phyloP scores from a whole-genome alignment of 164 flowering plant species.

The Tetracentron sinense region DNA sequence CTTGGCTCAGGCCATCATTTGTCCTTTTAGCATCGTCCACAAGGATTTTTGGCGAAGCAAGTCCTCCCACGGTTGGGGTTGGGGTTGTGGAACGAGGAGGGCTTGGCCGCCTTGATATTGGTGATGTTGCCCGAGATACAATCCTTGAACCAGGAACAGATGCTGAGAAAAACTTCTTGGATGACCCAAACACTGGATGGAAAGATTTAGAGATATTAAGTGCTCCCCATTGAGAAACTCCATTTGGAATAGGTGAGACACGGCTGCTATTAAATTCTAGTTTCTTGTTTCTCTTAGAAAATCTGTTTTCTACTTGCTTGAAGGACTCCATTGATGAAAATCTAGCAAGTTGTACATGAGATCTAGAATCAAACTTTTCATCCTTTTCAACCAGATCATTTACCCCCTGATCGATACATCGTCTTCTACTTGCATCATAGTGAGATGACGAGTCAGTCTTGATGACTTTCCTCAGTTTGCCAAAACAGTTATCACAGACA shows the following conservation, averaged over 20 bases:
- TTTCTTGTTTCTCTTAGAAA: conserved; percentile 80
- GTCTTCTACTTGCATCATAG: conserved; percentile 63
- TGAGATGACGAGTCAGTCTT: conserved; percentile 72
- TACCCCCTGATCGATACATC: conserved; percentile 48
- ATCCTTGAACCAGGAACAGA: conserved; percentile 99
- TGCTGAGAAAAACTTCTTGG: conserved; percentile 94
- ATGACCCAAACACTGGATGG: conserved; percentile 91
- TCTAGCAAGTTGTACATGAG: conserved; percentile 65
- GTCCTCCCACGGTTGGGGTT: conserved; percentile 86
- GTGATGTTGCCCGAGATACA: conserved; percentile 96
- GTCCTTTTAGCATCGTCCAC: conserved; percentile 70
- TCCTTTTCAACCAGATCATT: conserved; percentile 63
- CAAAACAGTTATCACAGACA: conserved; percentile 86
- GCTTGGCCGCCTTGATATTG: conserved; percentile 88
- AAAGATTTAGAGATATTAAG: conserved; percentile 75
- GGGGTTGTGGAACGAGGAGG: conserved; percentile 99
- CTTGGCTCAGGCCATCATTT: conserved; percentile 74
- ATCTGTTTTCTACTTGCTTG: conserved; percentile 59
- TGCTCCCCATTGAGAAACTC: conserved; percentile 83
- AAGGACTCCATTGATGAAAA: conserved; percentile 78
- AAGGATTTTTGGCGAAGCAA: conserved; percentile 69
- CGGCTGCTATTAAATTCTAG: conserved; percentile 87
- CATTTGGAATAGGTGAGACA: conserved; percentile 86
- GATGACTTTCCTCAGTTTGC: conserved; percentile 64
- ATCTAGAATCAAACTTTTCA: conserved; percentile 63